These are phyloP conservation scores for Coniochaeta ligniaria DNA, from an alignment of 2,329 filamentous ascomycete species.

Conservation along the genomic window DNA sequence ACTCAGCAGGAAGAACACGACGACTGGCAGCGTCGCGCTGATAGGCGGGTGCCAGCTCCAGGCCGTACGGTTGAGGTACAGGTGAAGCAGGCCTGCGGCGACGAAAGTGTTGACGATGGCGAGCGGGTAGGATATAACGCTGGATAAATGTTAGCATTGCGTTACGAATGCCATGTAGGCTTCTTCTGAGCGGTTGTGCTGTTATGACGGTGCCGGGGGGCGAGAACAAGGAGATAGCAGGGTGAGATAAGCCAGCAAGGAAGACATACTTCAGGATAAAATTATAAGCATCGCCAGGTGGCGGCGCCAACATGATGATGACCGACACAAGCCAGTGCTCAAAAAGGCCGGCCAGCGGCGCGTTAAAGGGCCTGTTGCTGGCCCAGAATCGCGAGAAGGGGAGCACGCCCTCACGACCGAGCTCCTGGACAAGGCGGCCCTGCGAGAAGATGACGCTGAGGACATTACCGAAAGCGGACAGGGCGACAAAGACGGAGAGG, in stretches of 20 bases:
- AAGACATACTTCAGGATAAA: conserved; percentile 35
- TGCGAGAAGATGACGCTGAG: conserved; percentile 63
- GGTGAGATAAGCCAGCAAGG: neutral
- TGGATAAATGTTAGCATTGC: conserved; percentile 14
- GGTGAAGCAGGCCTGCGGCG: conserved; percentile 42
- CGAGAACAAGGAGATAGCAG: too few species aligned
- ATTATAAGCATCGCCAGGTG: conserved; percentile 60
- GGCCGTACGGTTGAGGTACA: conserved; percentile 40
- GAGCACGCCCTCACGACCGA: conserved; percentile 59
- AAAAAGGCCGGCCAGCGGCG: conserved; percentile 52
- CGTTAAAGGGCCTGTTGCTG: conserved; percentile 57
- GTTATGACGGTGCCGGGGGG: too few species aligned
- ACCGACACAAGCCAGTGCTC: conserved; percentile 58
- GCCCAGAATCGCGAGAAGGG: conserved; percentile 57
- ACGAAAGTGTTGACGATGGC: conserved; percentile 51
- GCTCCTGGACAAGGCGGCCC: conserved; percentile 58
- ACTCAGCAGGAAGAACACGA: conserved; percentile 51
- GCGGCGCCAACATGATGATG: conserved; percentile 60
- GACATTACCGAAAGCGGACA: conserved; percentile 62
- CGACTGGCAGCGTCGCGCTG: conserved; percentile 45
- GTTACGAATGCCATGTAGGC: neutral
- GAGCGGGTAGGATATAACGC: conserved; percentile 57
- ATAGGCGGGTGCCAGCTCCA: conserved; percentile 49
- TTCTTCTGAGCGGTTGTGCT: too few species aligned
- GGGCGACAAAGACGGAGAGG: conserved; percentile 57